These are phyloP conservation scores for Corchorus capsularis DNA, from an alignment of 345 rosid genomes.

Conservation along the genomic window DNA sequence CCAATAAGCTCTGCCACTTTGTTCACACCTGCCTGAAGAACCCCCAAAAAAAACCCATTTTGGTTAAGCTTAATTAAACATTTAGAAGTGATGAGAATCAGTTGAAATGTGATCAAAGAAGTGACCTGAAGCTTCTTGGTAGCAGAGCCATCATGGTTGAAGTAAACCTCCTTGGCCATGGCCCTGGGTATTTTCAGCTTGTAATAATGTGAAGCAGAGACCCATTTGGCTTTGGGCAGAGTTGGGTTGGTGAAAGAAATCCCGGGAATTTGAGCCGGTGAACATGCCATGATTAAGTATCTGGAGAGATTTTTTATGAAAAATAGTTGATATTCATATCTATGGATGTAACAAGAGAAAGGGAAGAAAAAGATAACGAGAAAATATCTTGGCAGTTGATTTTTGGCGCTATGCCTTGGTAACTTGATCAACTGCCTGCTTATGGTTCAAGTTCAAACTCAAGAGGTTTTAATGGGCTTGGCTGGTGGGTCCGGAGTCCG, in stretches of 20 bases:
- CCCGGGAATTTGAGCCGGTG: conserved; percentile 56
- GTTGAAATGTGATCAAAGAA: neutral
- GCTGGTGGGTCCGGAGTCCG: neutral
- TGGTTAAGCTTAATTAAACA: conserved; percentile 6
- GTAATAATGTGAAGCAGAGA: conserved; percentile 31
- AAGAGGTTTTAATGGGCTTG: neutral
- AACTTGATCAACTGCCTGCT: neutral
- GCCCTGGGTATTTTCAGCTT: conserved; percentile 40
- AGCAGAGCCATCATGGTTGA: conserved; percentile 84
- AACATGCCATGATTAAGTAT: conserved; percentile 49
- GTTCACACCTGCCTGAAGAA: conserved; percentile 68
- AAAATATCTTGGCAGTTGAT: conserved; percentile 21
- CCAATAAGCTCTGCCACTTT: conserved; percentile 85
- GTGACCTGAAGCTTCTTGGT: conserved; percentile 83
- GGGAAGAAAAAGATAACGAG: neutral
- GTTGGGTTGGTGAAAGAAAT: conserved; percentile 40
- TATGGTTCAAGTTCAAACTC: neutral
- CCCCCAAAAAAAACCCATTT: neutral
- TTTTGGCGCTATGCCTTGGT: conserved; percentile 27
- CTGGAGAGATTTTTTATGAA: neutral
- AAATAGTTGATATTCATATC: neutral
- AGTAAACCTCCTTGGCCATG: conserved; percentile 73
- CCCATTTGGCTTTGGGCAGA: conserved; percentile 29
- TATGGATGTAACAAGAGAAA: neutral
- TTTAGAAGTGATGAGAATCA: neutral